These are phyloP conservation scores for Chlamydomonas sphaeroides DNA, from an alignment of 139 green algal genomes.

Conservation along the genomic window DNA sequence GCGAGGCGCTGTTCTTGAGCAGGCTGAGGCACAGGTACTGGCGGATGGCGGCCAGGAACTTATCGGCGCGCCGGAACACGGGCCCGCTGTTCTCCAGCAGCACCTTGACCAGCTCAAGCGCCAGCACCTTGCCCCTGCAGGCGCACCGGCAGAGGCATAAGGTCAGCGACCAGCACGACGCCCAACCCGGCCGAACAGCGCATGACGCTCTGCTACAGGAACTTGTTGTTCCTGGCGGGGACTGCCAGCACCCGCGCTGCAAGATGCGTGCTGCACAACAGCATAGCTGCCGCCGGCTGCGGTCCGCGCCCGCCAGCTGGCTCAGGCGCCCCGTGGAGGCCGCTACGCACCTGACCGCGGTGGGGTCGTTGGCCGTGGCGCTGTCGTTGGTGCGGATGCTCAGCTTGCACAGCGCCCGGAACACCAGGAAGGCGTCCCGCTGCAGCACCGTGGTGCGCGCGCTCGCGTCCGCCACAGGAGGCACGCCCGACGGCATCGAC, in stretches of 20 bases:
- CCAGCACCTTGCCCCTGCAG: slow-evolving; percentile 77
- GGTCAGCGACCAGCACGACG: too few species aligned
- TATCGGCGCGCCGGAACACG: slow-evolving; percentile 82
- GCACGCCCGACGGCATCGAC: neutral
- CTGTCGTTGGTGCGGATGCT: slow-evolving; percentile 82
- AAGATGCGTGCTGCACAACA: too few species aligned
- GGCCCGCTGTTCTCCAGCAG: slow-evolving; percentile 94
- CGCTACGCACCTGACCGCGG: slow-evolving; percentile 58
- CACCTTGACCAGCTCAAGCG: slow-evolving; percentile 96
- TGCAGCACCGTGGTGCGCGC: slow-evolving; percentile 62
- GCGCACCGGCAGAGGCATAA: too few species aligned
- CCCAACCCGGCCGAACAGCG: too few species aligned
- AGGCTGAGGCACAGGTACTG: slow-evolving; percentile 96
- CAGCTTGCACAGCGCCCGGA: slow-evolving; percentile 97
- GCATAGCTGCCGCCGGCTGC: too few species aligned
- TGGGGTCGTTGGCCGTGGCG: slow-evolving; percentile 67
- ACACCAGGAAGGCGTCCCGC: slow-evolving; percentile 96
- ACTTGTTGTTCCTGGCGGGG: too few species aligned
- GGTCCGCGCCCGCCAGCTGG: too few species aligned
- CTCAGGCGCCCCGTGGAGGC: too few species aligned
- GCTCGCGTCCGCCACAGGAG: slow-evolving; percentile 12
- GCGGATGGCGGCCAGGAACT: slow-evolving; percentile 88
- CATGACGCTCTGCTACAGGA: too few species aligned
- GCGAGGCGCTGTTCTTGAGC: slow-evolving; percentile 91
- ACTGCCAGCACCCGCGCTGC: too few species aligned